Conservation (phyloP, 306 rosid species). For the Vigna mungo region DNA sequence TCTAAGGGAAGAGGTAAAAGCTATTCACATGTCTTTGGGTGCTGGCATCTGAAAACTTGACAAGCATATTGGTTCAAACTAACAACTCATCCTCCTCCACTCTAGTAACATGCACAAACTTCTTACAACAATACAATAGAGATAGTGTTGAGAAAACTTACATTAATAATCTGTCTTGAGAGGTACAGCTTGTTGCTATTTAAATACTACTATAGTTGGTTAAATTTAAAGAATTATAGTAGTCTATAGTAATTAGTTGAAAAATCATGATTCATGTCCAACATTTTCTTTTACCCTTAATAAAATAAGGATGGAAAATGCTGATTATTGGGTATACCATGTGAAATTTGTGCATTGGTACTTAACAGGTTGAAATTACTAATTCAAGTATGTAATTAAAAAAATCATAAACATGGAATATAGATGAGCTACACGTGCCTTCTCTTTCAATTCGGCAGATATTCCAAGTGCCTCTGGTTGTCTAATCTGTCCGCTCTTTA, state of each 20-base stretch:
- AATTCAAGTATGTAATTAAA: constrained; percentile 3
- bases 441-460: constrained; percentile 85
- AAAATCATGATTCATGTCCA: background rate
- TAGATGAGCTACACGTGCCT: constrained; percentile 53
- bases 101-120: constrained; percentile 13
- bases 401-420: constrained; percentile 1
- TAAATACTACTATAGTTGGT: background rate
- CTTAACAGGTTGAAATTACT: constrained; percentile 33
- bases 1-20: constrained; percentile 7
- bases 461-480: constrained; percentile 99
- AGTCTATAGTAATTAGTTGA: too few relatives aligned
- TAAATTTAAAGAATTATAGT: background rate
- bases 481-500: constrained; percentile 84
- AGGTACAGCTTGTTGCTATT: background rate
- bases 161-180: background rate
- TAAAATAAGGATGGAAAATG: constrained; percentile 9
- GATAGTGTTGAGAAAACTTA: background rate
- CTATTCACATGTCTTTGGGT: constrained; percentile 3
- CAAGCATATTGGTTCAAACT: background rate
- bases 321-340: background rate
- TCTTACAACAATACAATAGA: background rate
- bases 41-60: constrained; percentile 21
- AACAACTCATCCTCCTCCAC: constrained; percentile 10
- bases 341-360: constrained; percentile 27
- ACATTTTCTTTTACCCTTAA: constrained; percentile 25